phyloP scores from a whole-genome alignment of 208 protist species.

The Acanthamoeba healyi region DNA sequence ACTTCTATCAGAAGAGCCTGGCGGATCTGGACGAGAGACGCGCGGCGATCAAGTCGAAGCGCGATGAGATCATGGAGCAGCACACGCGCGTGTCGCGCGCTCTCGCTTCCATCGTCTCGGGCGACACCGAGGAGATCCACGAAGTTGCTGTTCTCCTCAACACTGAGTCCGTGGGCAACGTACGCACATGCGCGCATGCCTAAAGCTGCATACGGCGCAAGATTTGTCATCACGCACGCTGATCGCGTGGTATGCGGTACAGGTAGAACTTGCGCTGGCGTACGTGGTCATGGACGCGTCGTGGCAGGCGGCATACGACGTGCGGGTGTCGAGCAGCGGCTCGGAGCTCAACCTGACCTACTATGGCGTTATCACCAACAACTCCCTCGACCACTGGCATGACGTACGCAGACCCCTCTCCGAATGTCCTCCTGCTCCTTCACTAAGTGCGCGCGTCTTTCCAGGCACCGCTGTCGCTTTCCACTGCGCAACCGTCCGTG shows the following conservation, averaged over 20 bases:
- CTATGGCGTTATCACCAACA: slow-evolving; percentile 34
- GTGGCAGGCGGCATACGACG: not conserved
- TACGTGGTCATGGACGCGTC: slow-evolving; percentile 17
- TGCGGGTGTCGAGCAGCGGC: not conserved
- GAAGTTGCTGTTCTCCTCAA: slow-evolving; percentile 17
- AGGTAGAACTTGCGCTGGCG: not conserved
- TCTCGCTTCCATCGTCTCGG: no score
- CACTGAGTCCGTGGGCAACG: not conserved
- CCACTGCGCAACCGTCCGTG: slow-evolving; percentile 8
- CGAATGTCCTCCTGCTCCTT: no score
- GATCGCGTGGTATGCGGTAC: no score
- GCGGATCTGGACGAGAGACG: no score
- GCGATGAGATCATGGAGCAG: no score
- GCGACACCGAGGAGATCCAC: not conserved
- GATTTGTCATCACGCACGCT: no score
- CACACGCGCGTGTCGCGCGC: no score
- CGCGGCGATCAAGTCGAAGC: no score
- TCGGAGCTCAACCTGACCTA: not conserved
- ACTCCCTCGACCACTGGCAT: slow-evolving; percentile 7
- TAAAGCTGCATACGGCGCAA: no score
- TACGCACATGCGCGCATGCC: not conserved
- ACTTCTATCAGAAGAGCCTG: no score
- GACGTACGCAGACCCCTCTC: no score
- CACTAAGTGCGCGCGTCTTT: no score
- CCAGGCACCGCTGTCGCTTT: not conserved